Base-by-base conservation (phyloP, 2,329 filamentous ascomycete species). In the Colletotrichum salicis region DNA sequence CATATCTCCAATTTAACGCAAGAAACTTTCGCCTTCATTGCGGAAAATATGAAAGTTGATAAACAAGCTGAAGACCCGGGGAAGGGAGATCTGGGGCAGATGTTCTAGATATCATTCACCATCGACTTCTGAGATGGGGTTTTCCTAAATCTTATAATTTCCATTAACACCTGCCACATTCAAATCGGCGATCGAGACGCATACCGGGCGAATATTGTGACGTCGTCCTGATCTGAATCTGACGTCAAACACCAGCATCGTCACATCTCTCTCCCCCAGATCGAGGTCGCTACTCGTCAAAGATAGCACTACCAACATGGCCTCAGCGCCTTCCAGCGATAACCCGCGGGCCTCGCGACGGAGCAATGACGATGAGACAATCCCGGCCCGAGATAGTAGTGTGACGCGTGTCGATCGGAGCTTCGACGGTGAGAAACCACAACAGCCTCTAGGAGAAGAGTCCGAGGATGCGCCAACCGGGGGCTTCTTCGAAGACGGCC, bases 1-100 rank as follows among this genome's bases (percentile, higher is more conserved):
- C 70, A 70, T 72, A 41, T 22, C 45, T 60, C 70, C 59, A 64
- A 48, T 64, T 70, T 60, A 31, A 19, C 13, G 59, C 27, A n/a
- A 22, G 29, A 64, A 7, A 15, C 5, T 22, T 24, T 62, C 11
- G 13, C 24, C 8, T 29, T n/a, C 35, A 29, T 63, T 22, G 52
- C 35, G 19, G 31, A 48, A n/a, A 41, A n/a, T 7, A 3, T 29
- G 33, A 33, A 6, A 19, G 35, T 29, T 68, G 58, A 68, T 68
- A 71, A 68, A 63, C 29, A 13, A 52, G 3, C 27, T 5, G 8
- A 33, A 0, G 3, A 5, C 59, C 45, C 31, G 15, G 31, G 54
- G 1, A 10, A 52, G 19, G 10, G 22, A 5, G n/a, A 27, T 33
- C 24, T 12, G 51, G 41, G 41, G 37, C 15, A 24, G 31, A 8